Evolutionary conservation across 164 flowering plant species (phyloP), one percentile per base, ranked within the genome.

Genomic region (Vitis amurensis): DNA sequence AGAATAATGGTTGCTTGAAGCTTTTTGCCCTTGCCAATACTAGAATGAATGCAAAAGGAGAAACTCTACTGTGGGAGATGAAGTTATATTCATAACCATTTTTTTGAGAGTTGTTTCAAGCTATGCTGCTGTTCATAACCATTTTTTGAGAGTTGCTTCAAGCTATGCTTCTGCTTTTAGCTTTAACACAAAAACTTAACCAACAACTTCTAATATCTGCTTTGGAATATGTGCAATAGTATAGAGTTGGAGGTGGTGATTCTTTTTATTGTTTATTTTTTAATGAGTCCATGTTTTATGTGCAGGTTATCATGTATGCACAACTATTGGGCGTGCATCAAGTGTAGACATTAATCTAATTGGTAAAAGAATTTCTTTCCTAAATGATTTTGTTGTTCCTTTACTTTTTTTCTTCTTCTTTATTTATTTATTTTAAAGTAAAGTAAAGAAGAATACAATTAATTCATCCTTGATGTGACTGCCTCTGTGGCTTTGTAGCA

Each of bases 291-390:
- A 9, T 74, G 51, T 78, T 61, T 16, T 63, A 10, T 50, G 3
- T 85, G 78, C 87, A 92, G 97, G 97, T 50, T 94, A 92, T 74
- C 71, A 72, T 82, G 89, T 92, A 37, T 94, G 98, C 77, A 83
- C 74, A 49, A 71, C 90, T 53, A 68, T 91, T 76, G 97, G 97
- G 60, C 82, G 51, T 70, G 74, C 78, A 19, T 79, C 85, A 51
- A 80, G 76, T 78, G 78, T 79, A 16, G 48, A 70, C 16, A 74
- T 86, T 68, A 53, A 73, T 67, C 74, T 91, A 56, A 81, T 81
- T 52, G 98, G 98, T 91, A 85, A 71, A 77, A 16, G 52, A 4
- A 47, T 13, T 37, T 23, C 2, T 37, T 37, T 37, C 44, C 44
- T 37, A 3, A 37, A 37, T 37, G 44, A 29, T 27, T 64, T 15